phyloP scores from a whole-genome alignment of 164 flowering plant species.

The Protea cynaroides region DNA sequence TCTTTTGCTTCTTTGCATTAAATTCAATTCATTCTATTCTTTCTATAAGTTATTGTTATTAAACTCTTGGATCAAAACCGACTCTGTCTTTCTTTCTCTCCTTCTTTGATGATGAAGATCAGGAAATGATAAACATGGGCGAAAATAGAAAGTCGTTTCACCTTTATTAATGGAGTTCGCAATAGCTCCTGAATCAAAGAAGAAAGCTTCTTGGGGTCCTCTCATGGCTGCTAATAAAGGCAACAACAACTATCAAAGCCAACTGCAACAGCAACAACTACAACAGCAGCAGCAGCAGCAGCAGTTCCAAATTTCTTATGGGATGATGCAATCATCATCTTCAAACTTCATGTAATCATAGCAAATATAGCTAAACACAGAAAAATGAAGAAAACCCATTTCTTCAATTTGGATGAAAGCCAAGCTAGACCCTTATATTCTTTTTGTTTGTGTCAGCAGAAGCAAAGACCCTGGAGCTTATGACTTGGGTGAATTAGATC shows the following conservation, averaged over 20 bases:
- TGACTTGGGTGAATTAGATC: conserved; percentile 94
- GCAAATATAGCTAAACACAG: not conserved
- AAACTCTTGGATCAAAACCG: conserved; percentile 18
- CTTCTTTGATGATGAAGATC: conserved; percentile 5
- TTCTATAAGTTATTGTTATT: conserved; percentile 1
- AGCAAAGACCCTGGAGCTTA: conserved; percentile 65
- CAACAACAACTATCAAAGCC: conserved; percentile 15
- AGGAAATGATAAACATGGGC: conserved; percentile 14
- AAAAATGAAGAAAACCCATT: conserved; percentile 2
- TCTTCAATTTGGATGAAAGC: conserved; percentile 5
- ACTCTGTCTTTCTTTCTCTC: conserved; percentile 15
- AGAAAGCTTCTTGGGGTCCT: conserved; percentile 10
- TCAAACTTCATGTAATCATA: conserved; percentile 56
- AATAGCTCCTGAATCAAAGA: conserved; percentile 18
- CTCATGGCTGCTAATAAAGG: conserved; percentile 37
- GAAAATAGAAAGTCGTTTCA: conserved; percentile 19
- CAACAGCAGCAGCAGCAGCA: conserved; percentile 17
- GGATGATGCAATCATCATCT: conserved; percentile 62
- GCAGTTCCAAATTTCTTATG: conserved; percentile 40
- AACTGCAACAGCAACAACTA: conserved; percentile 17
- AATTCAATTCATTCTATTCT: conserved; percentile 17
- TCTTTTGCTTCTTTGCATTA: conserved; percentile 46
- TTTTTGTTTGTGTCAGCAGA: conserved; percentile 23
- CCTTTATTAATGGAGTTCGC: conserved; percentile 43
- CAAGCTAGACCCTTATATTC: not conserved